Base-by-base conservation (phyloP, 225 moss, liverwort and hornwort species). In the Bryoerythrophyllum caledonicum region DNA sequence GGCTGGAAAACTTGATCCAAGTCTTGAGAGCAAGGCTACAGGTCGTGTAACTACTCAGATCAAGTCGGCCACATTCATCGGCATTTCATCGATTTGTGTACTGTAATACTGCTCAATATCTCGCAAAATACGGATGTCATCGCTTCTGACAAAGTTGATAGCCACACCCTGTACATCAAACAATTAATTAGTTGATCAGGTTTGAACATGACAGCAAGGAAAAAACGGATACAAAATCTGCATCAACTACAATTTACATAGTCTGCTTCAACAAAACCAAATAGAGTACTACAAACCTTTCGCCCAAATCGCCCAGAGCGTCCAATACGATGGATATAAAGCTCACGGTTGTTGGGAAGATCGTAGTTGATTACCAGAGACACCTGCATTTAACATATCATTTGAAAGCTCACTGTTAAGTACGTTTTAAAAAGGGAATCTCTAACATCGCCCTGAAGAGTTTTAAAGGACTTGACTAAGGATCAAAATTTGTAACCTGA, bases 81-180 rank as follows among this genome's bases (percentile, higher is more conserved):
- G 92, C 92, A 92, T 90, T 79, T 92, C 92, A 60, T 92, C 92
- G 54, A 92, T 92, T 81, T 90, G 88, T 15, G 92, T 92, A 83
- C 88, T 92, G 82, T 92, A 92, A 61, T 90, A 92, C 58, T 90
- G 90, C 86, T 92, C 90, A 64, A 92, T 92, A 65, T 92, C 92
- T 34, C 88, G 92, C 79, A 92, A 76, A 76, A 92, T 92, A 54
- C 90, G 80, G 65, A 90, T 90, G 63, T 92, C 90, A 67, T 92
- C 92, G 70, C 88, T 92, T 72, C 90, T 74, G 43, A 92, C 92
- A 78, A 92, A 92, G 75, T 92, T 92, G 34, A 92, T 92, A 30
- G 92, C 92, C 81, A 92, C 92, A 86, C 92, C 92, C 90, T 92
- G 83, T 56, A 76, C 8, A 41, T 49, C 30, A 41, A 61, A 65